Conservation (phyloP, 2,329 filamentous ascomycete genomes). For the Fusarium caatingaense region DNA sequence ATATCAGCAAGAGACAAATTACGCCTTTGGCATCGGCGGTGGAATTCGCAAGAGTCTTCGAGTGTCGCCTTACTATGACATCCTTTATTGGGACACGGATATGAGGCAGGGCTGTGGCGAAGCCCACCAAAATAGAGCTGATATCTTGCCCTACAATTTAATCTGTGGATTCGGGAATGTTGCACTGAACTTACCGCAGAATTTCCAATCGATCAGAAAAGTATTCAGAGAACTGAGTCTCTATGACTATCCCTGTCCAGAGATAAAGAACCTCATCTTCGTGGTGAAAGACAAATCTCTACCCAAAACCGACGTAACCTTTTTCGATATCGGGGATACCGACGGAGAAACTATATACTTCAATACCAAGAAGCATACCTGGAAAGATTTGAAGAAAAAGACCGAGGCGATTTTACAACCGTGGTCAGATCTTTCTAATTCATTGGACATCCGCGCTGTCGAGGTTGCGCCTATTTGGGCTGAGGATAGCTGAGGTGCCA, state of each 20-base stretch:
- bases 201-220: accelerated
- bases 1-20: not conserved
- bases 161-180: not conserved
- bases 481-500: not conserved
- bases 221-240: accelerated
- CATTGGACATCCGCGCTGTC: not conserved
- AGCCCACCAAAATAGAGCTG: too few species aligned
- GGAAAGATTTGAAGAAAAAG: not conserved
- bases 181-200: not conserved
- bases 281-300: not conserved
- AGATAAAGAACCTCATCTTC: not conserved
- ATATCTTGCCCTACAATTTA: too few species aligned
- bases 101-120: accelerated
- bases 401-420: accelerated
- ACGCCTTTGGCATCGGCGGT: not conserved
- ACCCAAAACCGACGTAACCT: not conserved
- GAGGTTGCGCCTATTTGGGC: not conserved
- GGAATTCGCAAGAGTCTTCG: constrained; percentile 1
- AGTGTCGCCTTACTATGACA: not conserved
- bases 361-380: accelerated
- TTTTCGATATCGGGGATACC: not conserved
- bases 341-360: accelerated
- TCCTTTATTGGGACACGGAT: constrained; percentile 4
- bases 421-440: accelerated
- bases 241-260: accelerated